Percentiles rank a stretch among this genome's conserved stretches.
Conservation (phyloP, 2,329 filamentous ascomycete species). For the Aspergillus novofumigatus region DNA sequence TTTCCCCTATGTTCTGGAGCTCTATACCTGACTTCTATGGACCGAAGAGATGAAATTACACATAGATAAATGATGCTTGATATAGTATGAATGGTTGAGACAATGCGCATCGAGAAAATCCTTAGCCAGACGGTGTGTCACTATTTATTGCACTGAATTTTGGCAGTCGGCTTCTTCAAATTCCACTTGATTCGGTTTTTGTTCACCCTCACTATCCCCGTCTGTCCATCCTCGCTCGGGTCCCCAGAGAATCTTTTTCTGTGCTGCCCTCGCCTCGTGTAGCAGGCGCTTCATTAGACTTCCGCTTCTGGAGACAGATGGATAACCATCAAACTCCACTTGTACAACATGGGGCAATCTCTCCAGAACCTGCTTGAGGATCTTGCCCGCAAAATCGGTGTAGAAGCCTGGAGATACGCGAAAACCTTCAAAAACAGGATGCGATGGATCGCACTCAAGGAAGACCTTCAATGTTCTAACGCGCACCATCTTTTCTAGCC, state of each 20-base stretch:
- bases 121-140: not conserved
- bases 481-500: slow-evolving; percentile 46
- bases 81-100: not conserved
- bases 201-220: slow-evolving; percentile 20
- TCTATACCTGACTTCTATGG: not conserved
- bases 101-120: not conserved
- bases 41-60: not conserved
- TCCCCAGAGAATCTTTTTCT: slow-evolving; percentile 39
- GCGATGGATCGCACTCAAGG: slow-evolving; percentile 53
- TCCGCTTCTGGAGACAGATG: slow-evolving; percentile 48
- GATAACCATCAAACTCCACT: slow-evolving; percentile 56
- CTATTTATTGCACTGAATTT: slow-evolving; percentile 2
- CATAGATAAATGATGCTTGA: slow-evolving; percentile 2
- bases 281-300: slow-evolving; percentile 49
- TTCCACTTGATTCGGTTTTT: slow-evolving; percentile 6
- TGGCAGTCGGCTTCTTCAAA: not conserved
- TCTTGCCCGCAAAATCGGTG: slow-evolving; percentile 50
- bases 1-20: not conserved
- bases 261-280: slow-evolving; percentile 28
- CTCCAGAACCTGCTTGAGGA: slow-evolving; percentile 49
- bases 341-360: slow-evolving; percentile 46
- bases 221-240: slow-evolving; percentile 37
- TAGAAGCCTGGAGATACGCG: slow-evolving; percentile 55
- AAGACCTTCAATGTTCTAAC: slow-evolving; percentile 53
- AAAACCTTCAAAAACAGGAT: slow-evolving; percentile 54